Evolutionary conservation across 2,329 filamentous ascomycete genomes (phyloP).

Genomic region (Thelonectria blattea): DNA sequence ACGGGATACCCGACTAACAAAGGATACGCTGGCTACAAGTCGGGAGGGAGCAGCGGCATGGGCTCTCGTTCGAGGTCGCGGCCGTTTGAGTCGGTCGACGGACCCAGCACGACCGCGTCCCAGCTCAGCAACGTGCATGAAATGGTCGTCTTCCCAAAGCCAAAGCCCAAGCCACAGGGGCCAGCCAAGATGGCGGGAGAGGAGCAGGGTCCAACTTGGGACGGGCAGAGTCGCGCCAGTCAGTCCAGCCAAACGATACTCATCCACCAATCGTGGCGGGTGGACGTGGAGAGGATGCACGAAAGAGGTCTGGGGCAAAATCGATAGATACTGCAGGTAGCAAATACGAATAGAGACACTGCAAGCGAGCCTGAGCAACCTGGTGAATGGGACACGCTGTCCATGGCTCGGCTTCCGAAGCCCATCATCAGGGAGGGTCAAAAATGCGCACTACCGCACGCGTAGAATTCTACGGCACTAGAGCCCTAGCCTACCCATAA

Average conservation of each 20-base stretch:
- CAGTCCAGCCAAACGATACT: slow-evolving; percentile 40
- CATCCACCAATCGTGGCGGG: slow-evolving; percentile 39
- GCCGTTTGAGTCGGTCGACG: not conserved
- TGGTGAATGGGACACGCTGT: too few relatives aligned
- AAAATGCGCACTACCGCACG: too few relatives aligned
- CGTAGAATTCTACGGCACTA: not conserved
- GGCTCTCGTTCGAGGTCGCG: slow-evolving; percentile 27
- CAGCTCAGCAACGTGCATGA: slow-evolving; percentile 27
- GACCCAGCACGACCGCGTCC: slow-evolving; percentile 2
- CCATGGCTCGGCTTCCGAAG: too few relatives aligned
- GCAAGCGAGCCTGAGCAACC: not conserved
- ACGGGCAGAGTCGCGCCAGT: slow-evolving; percentile 32
- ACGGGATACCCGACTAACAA: slow-evolving; percentile 26
- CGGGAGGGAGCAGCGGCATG: slow-evolving; percentile 23
- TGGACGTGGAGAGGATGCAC: slow-evolving; percentile 34
- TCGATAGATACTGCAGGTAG: not conserved
- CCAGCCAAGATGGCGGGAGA: not conserved
- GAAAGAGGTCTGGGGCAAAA: not conserved
- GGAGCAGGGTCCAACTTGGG: slow-evolving; percentile 24
- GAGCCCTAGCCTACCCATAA: not conserved
- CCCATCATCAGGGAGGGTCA: too few relatives aligned
- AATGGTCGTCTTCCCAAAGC: slow-evolving; percentile 19
- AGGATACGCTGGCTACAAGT: slow-evolving; percentile 29
- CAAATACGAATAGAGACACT: not conserved
- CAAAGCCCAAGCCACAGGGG: slow-evolving; percentile 8